A percentile compares a stretch with the other conserved stretches of the same genome.
Evolutionary conservation across 306 rosid species (phyloP).

Genomic region (Inga laurina): DNA sequence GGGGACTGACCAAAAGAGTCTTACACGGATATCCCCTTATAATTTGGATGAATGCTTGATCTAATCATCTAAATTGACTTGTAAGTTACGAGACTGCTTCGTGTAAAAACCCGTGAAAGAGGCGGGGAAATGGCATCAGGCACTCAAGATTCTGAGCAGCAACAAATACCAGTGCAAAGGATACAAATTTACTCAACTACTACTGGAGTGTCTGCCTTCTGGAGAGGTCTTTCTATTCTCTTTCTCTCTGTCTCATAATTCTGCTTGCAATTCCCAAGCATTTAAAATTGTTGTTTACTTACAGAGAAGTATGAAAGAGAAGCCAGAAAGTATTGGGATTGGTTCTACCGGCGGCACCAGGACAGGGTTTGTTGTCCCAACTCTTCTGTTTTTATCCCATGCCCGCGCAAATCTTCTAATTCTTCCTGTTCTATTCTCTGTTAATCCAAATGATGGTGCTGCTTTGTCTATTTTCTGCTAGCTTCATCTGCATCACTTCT

Average conservation of each 20-base stretch:
- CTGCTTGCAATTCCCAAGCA: background rate
- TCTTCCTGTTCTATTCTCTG: background rate
- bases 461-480: background rate
- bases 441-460: constrained; percentile 22
- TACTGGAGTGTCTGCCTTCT: constrained; percentile 69
- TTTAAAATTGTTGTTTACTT: constrained; percentile 12
- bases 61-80: background rate
- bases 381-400: background rate
- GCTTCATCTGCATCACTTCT: constrained; percentile 11
- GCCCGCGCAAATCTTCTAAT: background rate
- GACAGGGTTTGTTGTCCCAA: constrained; percentile 58
- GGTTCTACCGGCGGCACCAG: constrained; percentile 85
- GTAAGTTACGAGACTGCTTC: background rate
- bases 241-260: background rate
- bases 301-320: constrained; percentile 88
- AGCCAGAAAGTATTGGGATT: constrained; percentile 93
- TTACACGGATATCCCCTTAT: background rate
- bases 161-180: constrained; percentile 46
- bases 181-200: constrained; percentile 74
- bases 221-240: constrained; percentile 69
- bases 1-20: background rate
- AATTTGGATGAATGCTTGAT: constrained; percentile 27
- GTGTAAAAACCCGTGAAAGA: constrained; percentile 6
- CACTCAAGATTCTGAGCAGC: constrained; percentile 42
- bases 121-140: constrained; percentile 52